These are phyloP conservation scores for Dothideomycetes sp. DNA, from an alignment of 2,329 filamentous ascomycete genomes.

Conservation along the genomic window DNA sequence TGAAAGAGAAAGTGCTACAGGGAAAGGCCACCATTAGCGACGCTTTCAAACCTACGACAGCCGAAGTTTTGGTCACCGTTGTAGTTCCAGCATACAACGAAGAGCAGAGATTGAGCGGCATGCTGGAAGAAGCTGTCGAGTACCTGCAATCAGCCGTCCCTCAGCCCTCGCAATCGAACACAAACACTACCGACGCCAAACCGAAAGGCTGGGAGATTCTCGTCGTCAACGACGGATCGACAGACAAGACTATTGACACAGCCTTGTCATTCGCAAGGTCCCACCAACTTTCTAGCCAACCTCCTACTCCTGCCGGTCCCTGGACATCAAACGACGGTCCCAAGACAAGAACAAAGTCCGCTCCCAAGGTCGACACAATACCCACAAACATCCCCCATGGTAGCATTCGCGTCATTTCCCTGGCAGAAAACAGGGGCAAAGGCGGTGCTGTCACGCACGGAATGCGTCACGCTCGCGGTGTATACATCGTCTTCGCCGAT, in stretches of 20 bases:
- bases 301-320: slow-evolving; percentile 36
- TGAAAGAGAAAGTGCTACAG: slow-evolving; percentile 37
- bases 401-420: slow-evolving; percentile 66
- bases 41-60: slow-evolving; percentile 56
- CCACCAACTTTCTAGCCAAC: slow-evolving; percentile 44
- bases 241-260: slow-evolving; percentile 69
- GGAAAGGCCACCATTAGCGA: slow-evolving; percentile 30
- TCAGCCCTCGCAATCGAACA: slow-evolving; percentile 24
- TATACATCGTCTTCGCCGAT: slow-evolving; percentile 88
- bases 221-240: slow-evolving; percentile 82
- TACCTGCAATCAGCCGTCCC: slow-evolving; percentile 69
- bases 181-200: slow-evolving; percentile 22
- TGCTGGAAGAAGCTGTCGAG: slow-evolving; percentile 81
- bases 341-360: slow-evolving; percentile 10
- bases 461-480: slow-evolving; percentile 79
- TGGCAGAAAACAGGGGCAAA: slow-evolving; percentile 82
- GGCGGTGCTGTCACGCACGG: slow-evolving; percentile 93
- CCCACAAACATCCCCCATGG: slow-evolving; percentile 60
- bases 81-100: slow-evolving; percentile 97
- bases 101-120: slow-evolving; percentile 68
- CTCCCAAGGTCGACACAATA: slow-evolving; percentile 3
- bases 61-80: slow-evolving; percentile 79
- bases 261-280: slow-evolving; percentile 71
- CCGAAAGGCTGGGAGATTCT: slow-evolving; percentile 80
- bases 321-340: slow-evolving; percentile 41